Evolutionary conservation across 352 stramenopile genomes (phyloP), one percentile per base, ranked within the genome.

Genomic region (Halophytophthora batemanensis): DNA sequence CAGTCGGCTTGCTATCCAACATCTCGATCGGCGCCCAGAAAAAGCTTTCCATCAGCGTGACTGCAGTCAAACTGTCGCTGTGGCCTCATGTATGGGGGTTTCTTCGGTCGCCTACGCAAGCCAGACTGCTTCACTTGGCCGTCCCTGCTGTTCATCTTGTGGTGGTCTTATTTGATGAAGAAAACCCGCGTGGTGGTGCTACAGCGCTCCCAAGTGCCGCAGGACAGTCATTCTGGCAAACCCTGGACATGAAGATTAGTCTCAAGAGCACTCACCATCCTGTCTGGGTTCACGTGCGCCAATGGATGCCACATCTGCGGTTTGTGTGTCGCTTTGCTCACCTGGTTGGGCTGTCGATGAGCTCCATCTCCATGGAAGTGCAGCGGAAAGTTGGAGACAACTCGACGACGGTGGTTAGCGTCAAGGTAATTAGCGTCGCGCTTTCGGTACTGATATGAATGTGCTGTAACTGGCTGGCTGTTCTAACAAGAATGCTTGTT

Each of bases 41-140:
- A 13, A 71, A 55, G 45, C n/a, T 90, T n/a, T 69, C 63, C 10
- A 52, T 93, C n/a, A 55, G 33, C 2, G 40, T 78, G 10, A 43
- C 45, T 1, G 43, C 49, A 0, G 45, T 90, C 6, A 61, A 67
- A n/a, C 56, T 93, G 25, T 69, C 60, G 17, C 55, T 90, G 39
- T 90, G 80, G 79, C 47, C 56, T 10, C 59, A 75, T 8, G 35
- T 87, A 21, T 75, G 66, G 69, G 49, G 41, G 18, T 88, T 89
- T 37, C n/a, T 87, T 10, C 62, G 55, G 10, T 51, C 76, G 10
- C 76, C 74, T 6, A 69, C 64, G 5, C 63, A 65, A 58, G 52
- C 64, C 17, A 69, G 69, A 8, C 55, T 92, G 3, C 14, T 86
- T 7, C 56, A 50, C 12, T 34, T 92, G 28, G 62, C 74, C 12